Percentiles rank a stretch among this genome's conserved stretches.
Conservation (phyloP, 2,329 filamentous ascomycete genomes). For the Neoscytalidium dimidiatum region DNA sequence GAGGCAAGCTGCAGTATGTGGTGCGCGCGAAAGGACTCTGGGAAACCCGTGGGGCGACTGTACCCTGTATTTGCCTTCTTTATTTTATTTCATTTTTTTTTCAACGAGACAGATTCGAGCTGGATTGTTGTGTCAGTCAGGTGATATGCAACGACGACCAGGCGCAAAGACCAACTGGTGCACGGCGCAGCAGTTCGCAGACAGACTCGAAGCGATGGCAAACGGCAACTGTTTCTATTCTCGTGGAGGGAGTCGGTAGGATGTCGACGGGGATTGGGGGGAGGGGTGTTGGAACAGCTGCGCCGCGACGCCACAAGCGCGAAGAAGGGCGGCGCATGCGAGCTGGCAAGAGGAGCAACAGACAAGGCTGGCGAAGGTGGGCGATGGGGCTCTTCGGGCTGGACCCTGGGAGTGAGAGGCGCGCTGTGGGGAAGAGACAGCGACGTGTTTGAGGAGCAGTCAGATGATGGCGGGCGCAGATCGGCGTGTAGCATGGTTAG, state of each 20-base stretch:
- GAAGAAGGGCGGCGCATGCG: not conserved
- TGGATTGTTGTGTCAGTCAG: not conserved
- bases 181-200: not conserved
- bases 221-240: constrained; percentile 1
- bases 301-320: constrained; percentile 3
- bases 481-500: not conserved
- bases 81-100: too few relatives aligned
- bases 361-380: not conserved
- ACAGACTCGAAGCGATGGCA: not conserved
- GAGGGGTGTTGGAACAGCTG: not conserved
- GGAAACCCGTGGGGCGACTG: too few relatives aligned
- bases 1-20: not conserved
- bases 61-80: too few relatives aligned
- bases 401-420: not conserved
- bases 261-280: not conserved
- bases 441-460: constrained; percentile 6
- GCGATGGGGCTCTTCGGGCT: not conserved
- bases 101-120: not conserved
- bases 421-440: constrained; percentile 1
- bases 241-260: not conserved
- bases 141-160: not conserved
- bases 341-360: not conserved
- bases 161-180: not conserved
- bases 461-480: not conserved
- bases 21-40: too few relatives aligned